Percentiles rank a stretch among this genome's conserved stretches.
phyloP scores from a whole-genome alignment of 2,329 filamentous ascomycete genomes.

The Paecilomyces niveus region DNA sequence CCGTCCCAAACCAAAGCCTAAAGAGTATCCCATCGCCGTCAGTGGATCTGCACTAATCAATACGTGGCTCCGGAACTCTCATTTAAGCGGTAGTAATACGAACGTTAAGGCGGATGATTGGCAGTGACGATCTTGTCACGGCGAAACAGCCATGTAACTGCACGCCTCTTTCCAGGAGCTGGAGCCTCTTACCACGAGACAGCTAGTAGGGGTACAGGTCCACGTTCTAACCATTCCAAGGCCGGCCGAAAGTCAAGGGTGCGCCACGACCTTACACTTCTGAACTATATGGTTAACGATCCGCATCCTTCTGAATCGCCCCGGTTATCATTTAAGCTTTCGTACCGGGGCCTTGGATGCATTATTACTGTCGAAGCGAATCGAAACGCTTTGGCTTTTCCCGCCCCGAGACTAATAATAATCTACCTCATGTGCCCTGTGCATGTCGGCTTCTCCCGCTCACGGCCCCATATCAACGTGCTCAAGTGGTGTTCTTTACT shows the following conservation, averaged over 20 bases:
- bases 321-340: constrained; percentile 1
- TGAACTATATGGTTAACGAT: neutral
- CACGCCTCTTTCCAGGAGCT: neutral
- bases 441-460: constrained; percentile 4
- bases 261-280: neutral
- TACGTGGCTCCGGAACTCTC: neutral
- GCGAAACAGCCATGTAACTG: neutral
- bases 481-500: neutral
- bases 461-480: constrained; percentile 1
- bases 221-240: neutral
- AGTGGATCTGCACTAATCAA: constrained; percentile 2
- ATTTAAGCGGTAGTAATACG: neutral
- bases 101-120: neutral
- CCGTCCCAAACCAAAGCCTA: neutral
- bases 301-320: constrained; percentile 1
- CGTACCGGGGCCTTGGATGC: constrained; percentile 1
- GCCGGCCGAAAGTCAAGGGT: neutral
- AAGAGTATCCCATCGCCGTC: neutral
- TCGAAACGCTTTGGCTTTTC: neutral
- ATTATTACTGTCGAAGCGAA: constrained; percentile 1
- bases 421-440: constrained; percentile 7
- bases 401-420: neutral
- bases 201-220: neutral
- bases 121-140: neutral
- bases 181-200: neutral